These are phyloP conservation scores for Vigna nakashimae DNA, from an alignment of 306 rosid species.

Conservation along the genomic window DNA sequence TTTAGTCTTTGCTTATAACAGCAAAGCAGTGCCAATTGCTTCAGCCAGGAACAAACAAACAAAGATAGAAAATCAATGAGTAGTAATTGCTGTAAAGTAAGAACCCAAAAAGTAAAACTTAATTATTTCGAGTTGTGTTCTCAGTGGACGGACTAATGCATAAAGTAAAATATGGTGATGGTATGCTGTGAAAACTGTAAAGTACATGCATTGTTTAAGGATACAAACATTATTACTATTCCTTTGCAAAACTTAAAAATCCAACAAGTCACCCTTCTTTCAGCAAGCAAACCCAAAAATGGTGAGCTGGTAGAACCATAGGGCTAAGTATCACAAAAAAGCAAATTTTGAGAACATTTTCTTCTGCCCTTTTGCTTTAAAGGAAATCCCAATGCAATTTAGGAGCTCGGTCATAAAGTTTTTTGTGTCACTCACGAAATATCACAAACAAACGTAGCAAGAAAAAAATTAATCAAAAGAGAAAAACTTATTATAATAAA, in stretches of 20 bases:
- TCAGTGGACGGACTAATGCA: conserved; percentile 48
- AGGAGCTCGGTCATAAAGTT: conserved; percentile 30
- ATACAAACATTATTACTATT: conserved; percentile 59
- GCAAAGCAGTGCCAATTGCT: conserved; percentile 53
- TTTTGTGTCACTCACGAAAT: conserved; percentile 39
- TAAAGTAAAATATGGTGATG: conserved; percentile 47
- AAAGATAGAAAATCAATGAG: conserved; percentile 51
- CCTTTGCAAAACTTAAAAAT: conserved; percentile 51
- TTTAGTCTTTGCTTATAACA: conserved; percentile 52
- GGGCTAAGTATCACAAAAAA: conserved; percentile 12
- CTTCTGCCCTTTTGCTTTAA: conserved; percentile 34
- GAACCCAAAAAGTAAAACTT: conserved; percentile 37
- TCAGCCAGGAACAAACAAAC: conserved; percentile 48
- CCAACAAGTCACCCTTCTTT: conserved; percentile 49
- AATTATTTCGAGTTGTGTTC: conserved; percentile 50
- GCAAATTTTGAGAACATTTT: conserved; percentile 15
- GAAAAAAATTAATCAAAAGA: conserved; percentile 48
- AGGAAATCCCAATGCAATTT: conserved; percentile 39
- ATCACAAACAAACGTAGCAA: conserved; percentile 14
- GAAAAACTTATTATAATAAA: conserved; percentile 34
- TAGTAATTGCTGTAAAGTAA: conserved; percentile 44
- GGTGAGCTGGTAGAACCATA: conserved; percentile 40
- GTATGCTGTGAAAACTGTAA: conserved; percentile 10
- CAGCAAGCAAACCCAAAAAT: conserved; percentile 47
- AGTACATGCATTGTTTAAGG: conserved; percentile 49